These are phyloP conservation scores for Diplotaxis tenuifolia DNA, from an alignment of 345 rosid species.

Conservation along the genomic window DNA sequence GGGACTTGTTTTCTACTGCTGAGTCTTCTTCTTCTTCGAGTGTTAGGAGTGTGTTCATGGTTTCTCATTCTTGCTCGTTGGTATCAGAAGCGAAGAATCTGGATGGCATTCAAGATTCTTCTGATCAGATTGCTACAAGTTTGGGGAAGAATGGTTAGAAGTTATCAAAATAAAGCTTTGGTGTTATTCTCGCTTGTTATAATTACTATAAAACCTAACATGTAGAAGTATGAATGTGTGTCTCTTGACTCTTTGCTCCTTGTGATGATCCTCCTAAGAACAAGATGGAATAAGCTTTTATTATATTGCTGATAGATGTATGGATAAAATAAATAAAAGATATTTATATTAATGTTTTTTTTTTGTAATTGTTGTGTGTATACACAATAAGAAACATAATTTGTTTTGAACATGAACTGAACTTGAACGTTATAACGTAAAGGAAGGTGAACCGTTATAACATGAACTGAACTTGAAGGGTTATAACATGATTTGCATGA, in stretches of 20 bases:
- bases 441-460: no score
- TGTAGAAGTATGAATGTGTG: slow-evolving; percentile 27
- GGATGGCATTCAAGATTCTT: slow-evolving; percentile 46
- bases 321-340: not conserved
- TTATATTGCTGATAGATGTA: slow-evolving; percentile 12
- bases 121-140: slow-evolving; percentile 35
- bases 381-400: not conserved
- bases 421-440: not conserved
- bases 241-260: not conserved
- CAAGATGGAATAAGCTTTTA: slow-evolving; percentile 4
- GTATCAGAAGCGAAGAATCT: slow-evolving; percentile 42
- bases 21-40: slow-evolving; percentile 58
- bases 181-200: not conserved
- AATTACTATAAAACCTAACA: slow-evolving; percentile 23
- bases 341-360: not conserved
- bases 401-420: not conserved
- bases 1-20: slow-evolving; percentile 67
- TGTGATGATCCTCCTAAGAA: not conserved
- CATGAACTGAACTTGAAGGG: not conserved
- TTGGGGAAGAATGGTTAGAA: slow-evolving; percentile 21
- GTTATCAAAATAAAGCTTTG: slow-evolving; percentile 7
- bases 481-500: slow-evolving; percentile 12
- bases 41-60: slow-evolving; percentile 54
- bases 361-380: slow-evolving; percentile 2
- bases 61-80: slow-evolving; percentile 55